phyloP scores from a whole-genome alignment of 176 grass and related monocot species.

The Chrysopogon serrulatus region DNA sequence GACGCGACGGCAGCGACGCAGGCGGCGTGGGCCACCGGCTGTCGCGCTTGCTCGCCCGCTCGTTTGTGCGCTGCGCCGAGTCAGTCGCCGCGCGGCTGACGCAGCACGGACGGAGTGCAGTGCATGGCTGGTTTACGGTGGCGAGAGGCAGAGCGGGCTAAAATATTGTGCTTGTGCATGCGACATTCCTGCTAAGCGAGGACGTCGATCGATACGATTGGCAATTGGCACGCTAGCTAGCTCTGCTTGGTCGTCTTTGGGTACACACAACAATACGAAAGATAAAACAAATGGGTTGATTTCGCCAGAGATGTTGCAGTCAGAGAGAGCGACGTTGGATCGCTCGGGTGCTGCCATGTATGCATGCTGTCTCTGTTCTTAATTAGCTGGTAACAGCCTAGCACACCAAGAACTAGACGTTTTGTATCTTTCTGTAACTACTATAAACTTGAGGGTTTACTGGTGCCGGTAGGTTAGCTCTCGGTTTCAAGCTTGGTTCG shows the following conservation, averaged over 20 bases:
- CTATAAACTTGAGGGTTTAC: background rate
- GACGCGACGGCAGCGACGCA: background rate
- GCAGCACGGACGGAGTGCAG: too few relatives aligned
- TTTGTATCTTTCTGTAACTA: background rate
- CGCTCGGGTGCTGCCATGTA: background rate
- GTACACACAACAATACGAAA: too few relatives aligned
- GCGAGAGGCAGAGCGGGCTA: too few relatives aligned
- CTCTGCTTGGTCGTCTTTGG: background rate
- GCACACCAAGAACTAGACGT: background rate
- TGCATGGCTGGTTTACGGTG: background rate
- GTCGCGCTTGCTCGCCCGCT: background rate
- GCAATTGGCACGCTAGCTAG: too few relatives aligned
- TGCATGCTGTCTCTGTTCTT: background rate
- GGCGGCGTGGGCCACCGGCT: too few relatives aligned
- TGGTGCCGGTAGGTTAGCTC: background rate
- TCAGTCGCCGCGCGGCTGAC: background rate
- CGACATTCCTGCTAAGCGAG: background rate
- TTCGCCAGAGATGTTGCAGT: background rate
- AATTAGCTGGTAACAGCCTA: constrained; percentile 13
- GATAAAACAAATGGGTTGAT: background rate
- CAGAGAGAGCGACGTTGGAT: background rate
- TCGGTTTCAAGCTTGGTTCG: background rate
- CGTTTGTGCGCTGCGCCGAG: too few relatives aligned
- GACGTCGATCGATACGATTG: too few relatives aligned
- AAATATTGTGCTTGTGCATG: too few relatives aligned